These are phyloP conservation scores for Henckelia pumila DNA, from an alignment of 257 asterid genomes.

Conservation along the genomic window DNA sequence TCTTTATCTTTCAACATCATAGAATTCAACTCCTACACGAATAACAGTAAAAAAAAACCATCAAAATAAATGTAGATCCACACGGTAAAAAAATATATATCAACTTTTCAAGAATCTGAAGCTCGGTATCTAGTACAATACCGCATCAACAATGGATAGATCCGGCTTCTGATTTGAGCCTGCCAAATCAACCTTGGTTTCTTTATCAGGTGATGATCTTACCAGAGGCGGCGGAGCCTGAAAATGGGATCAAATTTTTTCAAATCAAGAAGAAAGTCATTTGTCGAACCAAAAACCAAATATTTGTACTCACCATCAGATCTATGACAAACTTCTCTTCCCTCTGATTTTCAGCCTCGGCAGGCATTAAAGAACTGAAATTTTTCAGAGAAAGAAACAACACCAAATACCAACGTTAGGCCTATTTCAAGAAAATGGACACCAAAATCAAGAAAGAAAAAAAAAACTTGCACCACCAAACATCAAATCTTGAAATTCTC, in stretches of 20 bases:
- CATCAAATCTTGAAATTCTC: slow-evolving; percentile 32
- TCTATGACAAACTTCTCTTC: slow-evolving; percentile 87
- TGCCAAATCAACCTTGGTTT: slow-evolving; percentile 33
- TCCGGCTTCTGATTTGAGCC: slow-evolving; percentile 46
- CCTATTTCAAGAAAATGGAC: not conserved
- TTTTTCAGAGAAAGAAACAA: slow-evolving; percentile 9
- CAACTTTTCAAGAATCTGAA: not conserved
- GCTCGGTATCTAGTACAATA: slow-evolving; percentile 28
- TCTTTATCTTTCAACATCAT: slow-evolving; percentile 28
- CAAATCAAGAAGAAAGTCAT: slow-evolving; percentile 3
- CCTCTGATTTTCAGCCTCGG: slow-evolving; percentile 44
- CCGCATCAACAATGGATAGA: slow-evolving; percentile 35
- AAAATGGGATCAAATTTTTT: slow-evolving; percentile 20
- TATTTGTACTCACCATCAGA: slow-evolving; percentile 72
- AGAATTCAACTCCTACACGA: slow-evolving; percentile 44
- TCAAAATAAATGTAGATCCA: slow-evolving; percentile 9
- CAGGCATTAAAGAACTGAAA: slow-evolving; percentile 38
- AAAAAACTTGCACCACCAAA: slow-evolving; percentile 13
- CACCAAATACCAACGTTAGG: slow-evolving; percentile 2
- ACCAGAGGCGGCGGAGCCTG: slow-evolving; percentile 89
- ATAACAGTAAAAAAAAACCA: not conserved
- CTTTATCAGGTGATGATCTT: slow-evolving; percentile 61
- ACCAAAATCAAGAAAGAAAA: slow-evolving; percentile 8
- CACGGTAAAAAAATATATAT: not conserved
- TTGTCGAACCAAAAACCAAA: not conserved